Conservation (phyloP, 2,329 filamentous ascomycete species). For the Thelonectria olida region DNA sequence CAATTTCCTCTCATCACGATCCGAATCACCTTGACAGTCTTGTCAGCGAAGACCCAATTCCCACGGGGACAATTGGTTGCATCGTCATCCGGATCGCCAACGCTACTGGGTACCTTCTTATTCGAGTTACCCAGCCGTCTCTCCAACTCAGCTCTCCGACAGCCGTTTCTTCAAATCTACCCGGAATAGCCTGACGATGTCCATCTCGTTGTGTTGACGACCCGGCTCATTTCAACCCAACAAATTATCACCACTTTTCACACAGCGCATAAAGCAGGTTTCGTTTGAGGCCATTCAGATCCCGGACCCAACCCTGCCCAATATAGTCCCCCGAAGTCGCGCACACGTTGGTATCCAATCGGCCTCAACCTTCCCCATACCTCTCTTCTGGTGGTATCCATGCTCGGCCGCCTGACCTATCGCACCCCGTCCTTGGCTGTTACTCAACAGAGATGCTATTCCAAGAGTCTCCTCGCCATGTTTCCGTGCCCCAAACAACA, state of each 20-base stretch:
- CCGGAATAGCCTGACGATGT: background rate
- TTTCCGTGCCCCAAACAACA: background rate
- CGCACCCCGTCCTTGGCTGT: conserved; percentile 23
- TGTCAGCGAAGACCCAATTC: background rate
- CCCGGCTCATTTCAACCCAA: background rate
- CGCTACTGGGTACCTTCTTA: conserved; percentile 1
- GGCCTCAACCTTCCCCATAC: background rate
- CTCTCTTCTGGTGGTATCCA: conserved; percentile 9
- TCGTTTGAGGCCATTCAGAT: conserved; percentile 8
- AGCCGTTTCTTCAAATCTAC: background rate
- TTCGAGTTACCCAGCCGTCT: background rate
- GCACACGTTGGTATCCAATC: conserved; percentile 24
- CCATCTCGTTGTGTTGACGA: background rate
- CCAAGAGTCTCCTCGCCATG: conserved; percentile 5
- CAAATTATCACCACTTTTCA: background rate
- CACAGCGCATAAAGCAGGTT: conserved; percentile 18
- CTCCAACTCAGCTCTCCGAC: background rate
- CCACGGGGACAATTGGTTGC: background rate
- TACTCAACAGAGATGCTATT: background rate
- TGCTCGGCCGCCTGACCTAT: conserved; percentile 19
- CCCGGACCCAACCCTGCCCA: conserved; percentile 19
- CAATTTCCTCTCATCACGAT: background rate
- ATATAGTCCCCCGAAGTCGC: conserved; percentile 29
- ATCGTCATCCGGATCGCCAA: background rate
- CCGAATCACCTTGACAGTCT: background rate